Conservation (phyloP, 768 basidiomycete species). For the Calocybe gangraenosa region DNA sequence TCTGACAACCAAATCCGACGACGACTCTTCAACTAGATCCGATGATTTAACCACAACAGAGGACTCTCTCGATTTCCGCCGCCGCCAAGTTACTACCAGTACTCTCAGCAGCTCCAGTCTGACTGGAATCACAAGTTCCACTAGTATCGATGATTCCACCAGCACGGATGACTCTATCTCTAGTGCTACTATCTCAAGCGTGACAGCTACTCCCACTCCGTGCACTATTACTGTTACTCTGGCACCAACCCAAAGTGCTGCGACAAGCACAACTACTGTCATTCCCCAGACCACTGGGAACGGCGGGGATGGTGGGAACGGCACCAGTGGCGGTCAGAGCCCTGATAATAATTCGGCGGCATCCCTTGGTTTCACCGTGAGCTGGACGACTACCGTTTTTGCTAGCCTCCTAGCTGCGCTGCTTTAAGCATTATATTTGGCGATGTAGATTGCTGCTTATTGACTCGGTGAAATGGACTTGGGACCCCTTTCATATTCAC, state of each 20-base stretch:
- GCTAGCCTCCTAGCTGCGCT: not conserved
- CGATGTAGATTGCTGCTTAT: not conserved
- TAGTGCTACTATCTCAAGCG: not conserved
- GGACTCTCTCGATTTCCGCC: not conserved
- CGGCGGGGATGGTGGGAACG: too few relatives aligned
- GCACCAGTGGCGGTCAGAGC: too few relatives aligned
- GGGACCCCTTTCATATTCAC: too few relatives aligned
- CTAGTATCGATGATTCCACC: not conserved
- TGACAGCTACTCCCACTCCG: not conserved
- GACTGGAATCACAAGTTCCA: not conserved
- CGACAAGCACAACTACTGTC: too few relatives aligned
- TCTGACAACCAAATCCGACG: too few relatives aligned
- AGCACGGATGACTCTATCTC: not conserved
- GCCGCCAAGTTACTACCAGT: not conserved
- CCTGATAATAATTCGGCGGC: not conserved
- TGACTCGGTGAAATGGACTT: too few relatives aligned
- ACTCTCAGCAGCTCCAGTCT: too few relatives aligned
- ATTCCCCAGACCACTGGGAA: too few relatives aligned
- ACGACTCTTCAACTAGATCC: too few relatives aligned
- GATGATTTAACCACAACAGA: too few relatives aligned
- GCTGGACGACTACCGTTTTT: not conserved
- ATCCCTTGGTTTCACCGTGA: not conserved
- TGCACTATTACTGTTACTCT: constrained; percentile 5
- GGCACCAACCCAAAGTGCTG: not conserved
- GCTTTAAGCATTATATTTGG: not conserved